Evolutionary conservation across 345 rosid species (phyloP).

Genomic region (Acer saccharum): DNA sequence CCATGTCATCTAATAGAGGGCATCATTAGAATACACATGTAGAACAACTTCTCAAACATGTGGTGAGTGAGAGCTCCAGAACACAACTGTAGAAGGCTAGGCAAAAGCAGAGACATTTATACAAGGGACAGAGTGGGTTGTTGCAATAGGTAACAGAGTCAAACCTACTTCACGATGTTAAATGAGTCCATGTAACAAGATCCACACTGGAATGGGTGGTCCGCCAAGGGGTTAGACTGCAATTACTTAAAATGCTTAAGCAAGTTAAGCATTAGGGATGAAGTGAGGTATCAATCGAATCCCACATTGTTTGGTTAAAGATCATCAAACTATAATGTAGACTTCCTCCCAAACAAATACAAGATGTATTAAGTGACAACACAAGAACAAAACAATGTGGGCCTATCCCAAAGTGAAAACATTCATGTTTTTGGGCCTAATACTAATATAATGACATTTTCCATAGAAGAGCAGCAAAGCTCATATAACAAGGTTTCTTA

Average conservation of each 20-base stretch:
- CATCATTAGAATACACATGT: background rate
- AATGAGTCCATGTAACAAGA: background rate
- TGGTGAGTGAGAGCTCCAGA: background rate
- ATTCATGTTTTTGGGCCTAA: background rate
- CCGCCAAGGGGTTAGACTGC: background rate
- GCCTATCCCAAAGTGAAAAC: background rate
- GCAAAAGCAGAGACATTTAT: background rate
- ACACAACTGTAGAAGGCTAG: background rate
- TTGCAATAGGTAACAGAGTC: background rate
- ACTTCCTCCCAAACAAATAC: background rate
- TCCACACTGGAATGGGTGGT: background rate
- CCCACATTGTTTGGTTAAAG: background rate
- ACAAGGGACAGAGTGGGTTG: background rate
- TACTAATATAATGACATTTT: background rate
- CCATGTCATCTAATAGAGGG: background rate
- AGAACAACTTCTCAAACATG: background rate
- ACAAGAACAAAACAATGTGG: background rate
- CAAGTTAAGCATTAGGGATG: background rate
- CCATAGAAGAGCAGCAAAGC: background rate
- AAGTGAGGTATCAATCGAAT: background rate
- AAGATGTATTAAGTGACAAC: background rate
- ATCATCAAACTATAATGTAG: background rate
- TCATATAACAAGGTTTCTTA: background rate
- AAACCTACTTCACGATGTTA: background rate
- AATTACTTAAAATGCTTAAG: background rate